Percentiles rank a stretch among this genome's conserved stretches.
phyloP scores from a whole-genome alignment of 345 rosid species.

The Sisymbrium irio region DNA sequence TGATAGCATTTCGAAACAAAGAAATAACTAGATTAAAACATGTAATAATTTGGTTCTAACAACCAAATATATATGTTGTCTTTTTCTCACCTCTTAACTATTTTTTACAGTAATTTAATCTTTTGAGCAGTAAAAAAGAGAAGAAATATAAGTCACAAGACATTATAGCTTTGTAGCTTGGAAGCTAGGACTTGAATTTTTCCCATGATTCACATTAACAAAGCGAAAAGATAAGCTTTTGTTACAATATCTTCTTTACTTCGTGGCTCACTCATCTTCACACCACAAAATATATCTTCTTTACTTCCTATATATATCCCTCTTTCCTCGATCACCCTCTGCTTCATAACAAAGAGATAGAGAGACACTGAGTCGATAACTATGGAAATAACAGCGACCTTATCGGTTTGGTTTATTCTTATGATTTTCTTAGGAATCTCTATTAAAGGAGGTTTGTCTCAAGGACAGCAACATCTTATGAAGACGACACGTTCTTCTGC shows the following conservation, averaged over 20 bases:
- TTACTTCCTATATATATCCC: slow-evolving; percentile 1
- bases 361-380: slow-evolving; percentile 11
- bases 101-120: slow-evolving; percentile 20
- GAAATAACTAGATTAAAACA: too few species aligned
- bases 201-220: slow-evolving; percentile 31
- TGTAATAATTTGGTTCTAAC: background rate
- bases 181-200: slow-evolving; percentile 19
- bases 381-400: slow-evolving; percentile 25
- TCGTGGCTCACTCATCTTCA: slow-evolving; percentile 24
- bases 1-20: too few species aligned
- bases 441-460: background rate
- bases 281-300: background rate
- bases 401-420: slow-evolving; percentile 20
- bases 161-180: slow-evolving; percentile 18
- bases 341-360: background rate
- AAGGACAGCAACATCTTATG: slow-evolving; percentile 22
- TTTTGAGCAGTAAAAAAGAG: slow-evolving; percentile 26
- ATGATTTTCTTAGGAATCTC: slow-evolving; percentile 16
- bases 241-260: slow-evolving; percentile 12
- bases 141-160: slow-evolving; percentile 29
- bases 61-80: slow-evolving; percentile 20
- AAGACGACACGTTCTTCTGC: slow-evolving; percentile 53
- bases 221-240: slow-evolving; percentile 27
- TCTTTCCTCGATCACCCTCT: background rate
- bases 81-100: slow-evolving; percentile 21